phyloP scores from a whole-genome alignment of 345 rosid species.

The Pseudoturritis turrita region DNA sequence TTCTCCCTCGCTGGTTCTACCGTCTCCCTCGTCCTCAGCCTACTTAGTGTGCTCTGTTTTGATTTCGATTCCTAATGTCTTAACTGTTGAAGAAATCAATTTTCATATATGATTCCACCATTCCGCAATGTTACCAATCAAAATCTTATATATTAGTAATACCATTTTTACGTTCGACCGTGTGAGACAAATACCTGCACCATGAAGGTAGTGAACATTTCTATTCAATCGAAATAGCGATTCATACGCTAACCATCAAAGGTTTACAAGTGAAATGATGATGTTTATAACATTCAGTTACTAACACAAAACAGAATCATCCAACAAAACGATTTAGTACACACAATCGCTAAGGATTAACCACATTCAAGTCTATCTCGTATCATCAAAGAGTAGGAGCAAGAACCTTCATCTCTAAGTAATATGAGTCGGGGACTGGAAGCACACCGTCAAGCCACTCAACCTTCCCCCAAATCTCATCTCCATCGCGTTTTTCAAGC shows the following conservation, averaged over 20 bases:
- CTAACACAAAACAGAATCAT: neutral
- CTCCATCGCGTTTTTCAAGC: conserved; percentile 36
- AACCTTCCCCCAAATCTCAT: conserved; percentile 50
- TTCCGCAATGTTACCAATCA: neutral
- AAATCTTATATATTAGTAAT: neutral
- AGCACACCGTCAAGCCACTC: conserved; percentile 50
- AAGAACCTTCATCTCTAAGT: conserved; percentile 47
- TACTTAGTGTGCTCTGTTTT: neutral
- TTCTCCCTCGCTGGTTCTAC: conserved; percentile 15
- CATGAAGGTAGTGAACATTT: too few species aligned
- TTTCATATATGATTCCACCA: neutral
- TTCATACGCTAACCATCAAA: too few species aligned
- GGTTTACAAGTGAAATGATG: too few species aligned
- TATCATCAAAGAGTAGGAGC: conserved; percentile 26
- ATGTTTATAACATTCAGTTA: too few species aligned
- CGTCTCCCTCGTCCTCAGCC: conserved; percentile 13
- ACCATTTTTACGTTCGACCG: neutral
- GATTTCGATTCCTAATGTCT: neutral
- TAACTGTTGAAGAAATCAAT: too few species aligned
- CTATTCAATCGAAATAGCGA: too few species aligned
- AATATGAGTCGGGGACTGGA: conserved; percentile 35
- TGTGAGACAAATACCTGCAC: neutral
- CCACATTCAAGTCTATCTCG: neutral
- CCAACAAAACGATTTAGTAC: neutral
- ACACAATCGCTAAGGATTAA: neutral